phyloP scores from a whole-genome alignment of 2,329 filamentous ascomycete species.

The Pseudopithomyces chartarum region DNA sequence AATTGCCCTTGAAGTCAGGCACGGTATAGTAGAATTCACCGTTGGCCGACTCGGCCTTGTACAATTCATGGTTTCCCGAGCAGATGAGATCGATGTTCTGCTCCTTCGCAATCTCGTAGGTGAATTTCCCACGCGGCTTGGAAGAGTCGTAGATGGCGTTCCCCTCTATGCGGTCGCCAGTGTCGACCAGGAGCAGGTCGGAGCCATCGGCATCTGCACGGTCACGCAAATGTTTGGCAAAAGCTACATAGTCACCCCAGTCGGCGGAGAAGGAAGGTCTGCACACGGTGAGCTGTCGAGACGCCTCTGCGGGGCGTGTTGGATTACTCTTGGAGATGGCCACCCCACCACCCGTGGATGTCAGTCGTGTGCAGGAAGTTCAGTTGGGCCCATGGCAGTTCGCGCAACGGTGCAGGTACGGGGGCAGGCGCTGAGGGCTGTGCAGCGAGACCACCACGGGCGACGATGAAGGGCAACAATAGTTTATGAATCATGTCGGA shows the following conservation, averaged over 20 bases:
- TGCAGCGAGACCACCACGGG: slow-evolving; percentile 55
- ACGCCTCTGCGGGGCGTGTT: slow-evolving; percentile 7
- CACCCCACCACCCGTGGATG: slow-evolving; percentile 93
- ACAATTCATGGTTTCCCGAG: slow-evolving; percentile 94
- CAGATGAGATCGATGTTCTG: slow-evolving; percentile 84
- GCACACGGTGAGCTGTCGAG: slow-evolving; percentile 17
- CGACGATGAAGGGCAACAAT: slow-evolving; percentile 19
- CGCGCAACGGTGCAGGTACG: slow-evolving; percentile 78
- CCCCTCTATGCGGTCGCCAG: slow-evolving; percentile 89
- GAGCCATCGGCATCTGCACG: slow-evolving; percentile 77
- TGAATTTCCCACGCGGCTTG: slow-evolving; percentile 83
- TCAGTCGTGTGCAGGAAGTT: slow-evolving; percentile 91
- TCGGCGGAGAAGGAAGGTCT: slow-evolving; percentile 91
- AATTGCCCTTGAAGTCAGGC: slow-evolving; percentile 78
- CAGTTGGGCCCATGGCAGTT: slow-evolving; percentile 88
- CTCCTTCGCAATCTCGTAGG: slow-evolving; percentile 83
- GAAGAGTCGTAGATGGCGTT: slow-evolving; percentile 95
- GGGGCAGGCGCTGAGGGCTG: slow-evolving; percentile 84
- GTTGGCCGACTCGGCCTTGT: slow-evolving; percentile 76
- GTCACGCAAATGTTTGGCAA: slow-evolving; percentile 79
- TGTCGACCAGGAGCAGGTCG: slow-evolving; percentile 93
- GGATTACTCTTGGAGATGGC: slow-evolving; percentile 84
- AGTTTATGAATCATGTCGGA: slow-evolving; percentile 23
- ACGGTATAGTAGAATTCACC: slow-evolving; percentile 81
- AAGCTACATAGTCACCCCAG: slow-evolving; percentile 98